phyloP scores from a whole-genome alignment of 495 filamentous ascomycete genomes.

The Bacidia rubella region DNA sequence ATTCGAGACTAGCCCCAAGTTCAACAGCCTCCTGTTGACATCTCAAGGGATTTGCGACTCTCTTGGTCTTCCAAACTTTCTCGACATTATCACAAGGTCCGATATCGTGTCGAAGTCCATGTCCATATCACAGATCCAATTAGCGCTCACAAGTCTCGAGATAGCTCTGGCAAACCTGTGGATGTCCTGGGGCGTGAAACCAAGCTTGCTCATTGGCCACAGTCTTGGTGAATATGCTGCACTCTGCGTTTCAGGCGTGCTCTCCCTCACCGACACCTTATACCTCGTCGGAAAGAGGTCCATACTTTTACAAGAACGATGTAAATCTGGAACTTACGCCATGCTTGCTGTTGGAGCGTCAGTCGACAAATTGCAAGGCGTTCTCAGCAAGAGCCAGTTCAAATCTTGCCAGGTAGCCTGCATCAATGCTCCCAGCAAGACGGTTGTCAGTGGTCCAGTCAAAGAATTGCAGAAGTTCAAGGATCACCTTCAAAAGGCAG shows the following conservation, averaged over 20 bases:
- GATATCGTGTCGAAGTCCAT: constrained; percentile 12
- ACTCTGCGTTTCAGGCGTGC: constrained; percentile 19
- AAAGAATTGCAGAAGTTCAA: neutral
- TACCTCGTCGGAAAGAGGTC: constrained; percentile 61
- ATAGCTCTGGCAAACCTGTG: constrained; percentile 27
- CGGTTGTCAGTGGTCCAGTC: constrained; percentile 19
- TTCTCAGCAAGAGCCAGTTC: neutral
- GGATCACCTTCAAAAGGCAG: neutral
- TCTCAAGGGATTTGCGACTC: constrained; percentile 19
- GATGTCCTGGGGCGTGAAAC: constrained; percentile 24
- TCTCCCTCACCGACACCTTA: constrained; percentile 18
- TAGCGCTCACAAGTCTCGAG: constrained; percentile 23
- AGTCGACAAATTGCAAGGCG: neutral
- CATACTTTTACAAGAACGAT: constrained; percentile 47
- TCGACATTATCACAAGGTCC: constrained; percentile 18
- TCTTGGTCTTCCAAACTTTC: constrained; percentile 21
- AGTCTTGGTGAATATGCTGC: constrained; percentile 32
- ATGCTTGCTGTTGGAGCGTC: constrained; percentile 23
- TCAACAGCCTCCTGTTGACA: constrained; percentile 19
- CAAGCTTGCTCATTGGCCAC: constrained; percentile 24
- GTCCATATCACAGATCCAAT: constrained; percentile 20
- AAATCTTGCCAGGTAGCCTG: constrained; percentile 12
- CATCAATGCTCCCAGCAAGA: constrained; percentile 19
- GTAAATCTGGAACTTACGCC: constrained; percentile 43
- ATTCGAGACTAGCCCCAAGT: constrained; percentile 16